Percentiles rank a stretch among this genome's conserved stretches.
Evolutionary conservation across 345 rosid species (phyloP).

Genomic region (Reutealis trisperma): DNA sequence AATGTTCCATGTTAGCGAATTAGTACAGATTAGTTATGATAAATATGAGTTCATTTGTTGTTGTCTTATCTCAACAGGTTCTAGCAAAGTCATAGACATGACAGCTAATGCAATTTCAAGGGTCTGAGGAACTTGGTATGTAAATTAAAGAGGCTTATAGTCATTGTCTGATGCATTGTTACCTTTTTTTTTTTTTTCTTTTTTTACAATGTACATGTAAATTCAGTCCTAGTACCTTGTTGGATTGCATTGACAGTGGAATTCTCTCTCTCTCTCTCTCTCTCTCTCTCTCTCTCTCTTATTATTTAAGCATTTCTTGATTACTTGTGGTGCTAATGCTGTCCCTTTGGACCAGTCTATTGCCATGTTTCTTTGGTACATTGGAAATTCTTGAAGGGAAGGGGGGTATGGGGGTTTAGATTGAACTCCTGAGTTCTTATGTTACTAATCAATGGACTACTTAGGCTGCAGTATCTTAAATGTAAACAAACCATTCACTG

Average conservation of each 20-base stretch:
- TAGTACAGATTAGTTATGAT: background rate
- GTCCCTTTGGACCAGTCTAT: background rate
- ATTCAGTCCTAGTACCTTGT: background rate
- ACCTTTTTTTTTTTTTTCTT: background rate
- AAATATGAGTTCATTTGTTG: background rate
- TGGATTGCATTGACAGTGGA: background rate
- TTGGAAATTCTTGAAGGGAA: too few relatives aligned
- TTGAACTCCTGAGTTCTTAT: too few relatives aligned
- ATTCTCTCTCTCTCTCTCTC: background rate
- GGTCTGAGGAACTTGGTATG: slow-evolving; percentile 26
- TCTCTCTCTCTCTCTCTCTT: too few relatives aligned
- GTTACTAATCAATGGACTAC: too few relatives aligned
- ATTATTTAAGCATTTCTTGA: background rate
- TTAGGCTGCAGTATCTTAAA: too few relatives aligned
- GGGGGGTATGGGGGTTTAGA: too few relatives aligned
- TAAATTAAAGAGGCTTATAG: background rate
- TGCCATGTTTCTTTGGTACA: too few relatives aligned
- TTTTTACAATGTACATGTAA: background rate
- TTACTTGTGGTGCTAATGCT: background rate
- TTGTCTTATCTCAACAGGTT: slow-evolving; percentile 26
- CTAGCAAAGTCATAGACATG: slow-evolving; percentile 15
- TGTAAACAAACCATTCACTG: too few relatives aligned
- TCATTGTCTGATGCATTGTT: background rate
- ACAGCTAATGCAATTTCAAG: slow-evolving; percentile 19
- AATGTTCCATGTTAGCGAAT: background rate